phyloP scores from a whole-genome alignment of 768 basidiomycete genomes.

The Macrolepiota albuminosa region DNA sequence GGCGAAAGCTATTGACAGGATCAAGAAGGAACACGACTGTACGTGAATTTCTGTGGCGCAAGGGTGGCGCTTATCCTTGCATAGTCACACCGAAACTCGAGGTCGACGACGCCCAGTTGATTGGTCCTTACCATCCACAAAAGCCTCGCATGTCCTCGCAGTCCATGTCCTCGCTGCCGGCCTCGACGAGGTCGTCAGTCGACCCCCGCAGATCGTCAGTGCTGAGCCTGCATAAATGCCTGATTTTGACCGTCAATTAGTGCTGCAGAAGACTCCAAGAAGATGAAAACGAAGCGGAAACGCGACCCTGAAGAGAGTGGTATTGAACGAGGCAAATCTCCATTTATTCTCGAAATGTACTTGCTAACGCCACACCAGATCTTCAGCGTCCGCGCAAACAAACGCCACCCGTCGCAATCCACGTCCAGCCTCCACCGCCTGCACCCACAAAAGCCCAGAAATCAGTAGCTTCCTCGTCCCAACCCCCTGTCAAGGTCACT shows the following conservation, averaged over 20 bases:
- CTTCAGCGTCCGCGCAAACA: conserved; percentile 51
- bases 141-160: conserved; percentile 48
- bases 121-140: conserved; percentile 28
- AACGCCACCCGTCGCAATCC: conserved; percentile 43
- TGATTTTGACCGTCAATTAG: conserved; percentile 13
- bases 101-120: conserved; percentile 43
- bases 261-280: conserved; percentile 52
- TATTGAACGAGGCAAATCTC: conserved; percentile 45
- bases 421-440: conserved; percentile 31
- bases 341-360: not conserved
- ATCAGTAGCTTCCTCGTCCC: conserved; percentile 36
- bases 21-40: conserved; percentile 75
- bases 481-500: conserved; percentile 21
- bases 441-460: conserved; percentile 52
- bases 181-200: conserved; percentile 49
- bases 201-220: conserved; percentile 61
- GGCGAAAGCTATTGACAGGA: conserved; percentile 62
- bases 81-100: conserved; percentile 44
- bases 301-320: conserved; percentile 72
- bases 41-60: conserved; percentile 33
- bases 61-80: too few relatives aligned
- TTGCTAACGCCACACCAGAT: conserved; percentile 29
- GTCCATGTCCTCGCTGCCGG: conserved; percentile 37
- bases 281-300: conserved; percentile 86
- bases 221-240: not conserved